Evolutionary conservation across 2,329 filamentous ascomycete species (phyloP).

Genomic region (Talaromyces albobiverticillius): DNA sequence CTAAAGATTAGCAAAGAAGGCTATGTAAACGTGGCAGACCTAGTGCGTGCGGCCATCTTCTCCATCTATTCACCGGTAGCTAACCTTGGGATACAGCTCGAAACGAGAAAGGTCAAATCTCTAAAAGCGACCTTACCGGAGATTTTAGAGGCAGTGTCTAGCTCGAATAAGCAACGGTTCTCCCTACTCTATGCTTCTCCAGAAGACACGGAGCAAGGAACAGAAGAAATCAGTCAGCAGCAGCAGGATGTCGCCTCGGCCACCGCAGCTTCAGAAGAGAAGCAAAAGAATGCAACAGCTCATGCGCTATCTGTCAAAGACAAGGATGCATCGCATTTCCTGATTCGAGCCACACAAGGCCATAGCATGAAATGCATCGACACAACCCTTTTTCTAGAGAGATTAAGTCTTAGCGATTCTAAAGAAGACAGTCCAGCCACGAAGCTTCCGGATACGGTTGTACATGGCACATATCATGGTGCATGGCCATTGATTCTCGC

Average conservation of each 20-base stretch:
- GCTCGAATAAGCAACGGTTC: constrained; percentile 90
- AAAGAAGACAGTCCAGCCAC: constrained; percentile 9
- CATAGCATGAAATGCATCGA: constrained; percentile 76
- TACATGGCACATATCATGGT: constrained; percentile 86
- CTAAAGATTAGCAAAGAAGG: constrained; percentile 58
- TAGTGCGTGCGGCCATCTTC: constrained; percentile 41
- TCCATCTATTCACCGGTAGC: background rate
- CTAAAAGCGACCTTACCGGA: constrained; percentile 74
- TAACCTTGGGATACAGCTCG: constrained; percentile 42
- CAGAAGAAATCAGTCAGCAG: constrained; percentile 13
- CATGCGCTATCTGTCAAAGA: constrained; percentile 36
- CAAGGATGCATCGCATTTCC: constrained; percentile 62
- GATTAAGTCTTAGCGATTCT: constrained; percentile 53
- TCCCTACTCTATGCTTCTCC: constrained; percentile 61
- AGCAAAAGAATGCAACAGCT: constrained; percentile 30
- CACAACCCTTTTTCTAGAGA: constrained; percentile 66
- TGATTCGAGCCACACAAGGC: constrained; percentile 94
- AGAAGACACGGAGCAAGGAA: constrained; percentile 17
- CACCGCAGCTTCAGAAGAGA: constrained; percentile 28
- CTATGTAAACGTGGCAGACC: constrained; percentile 59
- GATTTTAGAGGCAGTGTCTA: constrained; percentile 64
- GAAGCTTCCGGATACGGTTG: constrained; percentile 61
- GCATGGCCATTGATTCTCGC: constrained; percentile 73
- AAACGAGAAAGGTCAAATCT: constrained; percentile 60
- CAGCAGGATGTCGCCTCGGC: constrained; percentile 20